Conservation (phyloP, 1,139 yeast genomes). For the Eremothecium coryli region DNA sequence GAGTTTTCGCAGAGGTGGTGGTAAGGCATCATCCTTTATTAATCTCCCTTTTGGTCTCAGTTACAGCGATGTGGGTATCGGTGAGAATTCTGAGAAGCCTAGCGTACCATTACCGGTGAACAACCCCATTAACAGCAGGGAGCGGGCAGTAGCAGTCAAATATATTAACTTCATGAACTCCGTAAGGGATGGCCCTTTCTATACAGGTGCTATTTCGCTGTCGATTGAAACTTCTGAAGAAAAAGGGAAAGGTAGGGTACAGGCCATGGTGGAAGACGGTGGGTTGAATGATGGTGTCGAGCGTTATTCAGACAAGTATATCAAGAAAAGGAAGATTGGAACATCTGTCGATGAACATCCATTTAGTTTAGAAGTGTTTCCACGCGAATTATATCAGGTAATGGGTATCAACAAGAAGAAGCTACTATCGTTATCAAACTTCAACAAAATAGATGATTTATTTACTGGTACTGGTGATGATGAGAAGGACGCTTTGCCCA, state of each 20-base stretch:
- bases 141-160: slow-evolving; percentile 55
- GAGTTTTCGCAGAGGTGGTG: slow-evolving; percentile 37
- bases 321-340: slow-evolving; percentile 66
- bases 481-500: slow-evolving; percentile 34
- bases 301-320: slow-evolving; percentile 65
- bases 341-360: slow-evolving; percentile 79
- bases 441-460: slow-evolving; percentile 39
- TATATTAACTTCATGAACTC: slow-evolving; percentile 49
- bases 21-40: slow-evolving; percentile 24
- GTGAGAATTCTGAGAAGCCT: slow-evolving; percentile 25
- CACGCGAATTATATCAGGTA: slow-evolving; percentile 65
- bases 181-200: slow-evolving; percentile 69
- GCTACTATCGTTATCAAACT: slow-evolving; percentile 43
- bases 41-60: slow-evolving; percentile 63
- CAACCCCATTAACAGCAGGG: slow-evolving; percentile 48
- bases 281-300: slow-evolving; percentile 53
- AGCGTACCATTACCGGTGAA: slow-evolving; percentile 54
- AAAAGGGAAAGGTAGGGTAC: slow-evolving; percentile 8
- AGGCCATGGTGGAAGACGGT: slow-evolving; percentile 29
- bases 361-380: slow-evolving; percentile 61
- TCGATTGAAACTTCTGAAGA: slow-evolving; percentile 23
- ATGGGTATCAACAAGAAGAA: slow-evolving; percentile 60
- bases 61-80: slow-evolving; percentile 43
- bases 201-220: slow-evolving; percentile 45
- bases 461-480: slow-evolving; percentile 29